These are phyloP conservation scores for Plasmodium knowlesi DNA, from an alignment of 169 alveolate species.

Conservation along the genomic window DNA sequence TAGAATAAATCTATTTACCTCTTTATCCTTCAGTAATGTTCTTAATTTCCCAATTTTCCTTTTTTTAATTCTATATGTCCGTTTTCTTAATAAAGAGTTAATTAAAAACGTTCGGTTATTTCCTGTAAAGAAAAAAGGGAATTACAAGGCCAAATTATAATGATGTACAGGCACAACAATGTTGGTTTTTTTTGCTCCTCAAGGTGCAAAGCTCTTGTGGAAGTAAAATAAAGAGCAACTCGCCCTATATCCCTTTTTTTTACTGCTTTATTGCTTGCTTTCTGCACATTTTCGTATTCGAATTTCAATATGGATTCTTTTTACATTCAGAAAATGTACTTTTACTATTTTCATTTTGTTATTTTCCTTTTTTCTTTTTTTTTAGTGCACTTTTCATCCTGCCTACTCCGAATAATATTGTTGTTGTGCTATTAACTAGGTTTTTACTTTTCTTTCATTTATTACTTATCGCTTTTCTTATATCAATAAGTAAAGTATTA, in stretches of 20 bases:
- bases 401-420: not conserved
- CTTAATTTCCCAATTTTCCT: slow-evolving; percentile 19
- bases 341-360: not conserved
- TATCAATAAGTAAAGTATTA: slow-evolving; percentile 14
- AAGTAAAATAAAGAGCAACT: not conserved
- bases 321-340: not conserved
- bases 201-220: not conserved
- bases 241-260: not conserved
- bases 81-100: slow-evolving; percentile 30
- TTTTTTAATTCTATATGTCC: slow-evolving; percentile 1
- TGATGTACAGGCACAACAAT: not conserved
- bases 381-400: not conserved
- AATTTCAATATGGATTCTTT: not conserved
- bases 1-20: slow-evolving; percentile 56
- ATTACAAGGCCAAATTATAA: not conserved
- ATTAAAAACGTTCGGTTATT: slow-evolving; percentile 24
- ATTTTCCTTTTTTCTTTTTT: not conserved
- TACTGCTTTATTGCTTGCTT: not conserved
- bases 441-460: not conserved
- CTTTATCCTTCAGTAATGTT: slow-evolving; percentile 18
- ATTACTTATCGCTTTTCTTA: slow-evolving; percentile 49
- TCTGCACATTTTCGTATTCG: not conserved
- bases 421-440: not conserved
- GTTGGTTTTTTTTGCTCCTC: not conserved
- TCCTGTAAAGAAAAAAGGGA: slow-evolving; percentile 38